Percentiles rank a stretch among this genome's conserved stretches.
These are phyloP conservation scores for Populus hybrid DNA, from an alignment of 441 rosid species.

Conservation along the genomic window DNA sequence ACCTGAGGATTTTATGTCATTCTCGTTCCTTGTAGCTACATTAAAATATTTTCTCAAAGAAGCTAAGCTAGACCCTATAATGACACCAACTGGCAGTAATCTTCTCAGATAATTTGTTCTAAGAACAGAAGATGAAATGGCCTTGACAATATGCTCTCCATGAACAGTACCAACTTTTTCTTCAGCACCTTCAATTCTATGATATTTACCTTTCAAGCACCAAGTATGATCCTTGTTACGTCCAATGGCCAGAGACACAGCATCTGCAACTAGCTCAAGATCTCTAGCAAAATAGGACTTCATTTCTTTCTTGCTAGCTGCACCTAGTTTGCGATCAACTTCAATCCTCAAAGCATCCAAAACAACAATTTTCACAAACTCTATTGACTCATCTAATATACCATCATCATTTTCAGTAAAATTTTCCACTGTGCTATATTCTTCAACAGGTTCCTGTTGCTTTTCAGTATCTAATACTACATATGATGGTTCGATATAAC, in stretches of 20 bases:
- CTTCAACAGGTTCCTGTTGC: slow-evolving; percentile 41
- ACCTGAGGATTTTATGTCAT: slow-evolving; percentile 22
- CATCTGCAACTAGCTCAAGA: slow-evolving; percentile 67
- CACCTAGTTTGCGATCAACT: slow-evolving; percentile 63
- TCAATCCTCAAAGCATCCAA: slow-evolving; percentile 72
- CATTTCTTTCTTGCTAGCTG: slow-evolving; percentile 56
- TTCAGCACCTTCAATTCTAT: slow-evolving; percentile 23
- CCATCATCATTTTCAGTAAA: slow-evolving; percentile 30
- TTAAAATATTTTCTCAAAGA: slow-evolving; percentile 70
- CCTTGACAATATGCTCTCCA: slow-evolving; percentile 58
- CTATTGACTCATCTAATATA: slow-evolving; percentile 44
- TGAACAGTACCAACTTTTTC: slow-evolving; percentile 56
- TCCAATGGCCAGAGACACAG: slow-evolving; percentile 54
- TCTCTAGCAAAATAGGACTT: slow-evolving; percentile 59
- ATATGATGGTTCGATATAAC: slow-evolving; percentile 68
- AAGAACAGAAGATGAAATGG: slow-evolving; percentile 73
- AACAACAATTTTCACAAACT: slow-evolving; percentile 56
- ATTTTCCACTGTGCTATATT: slow-evolving; percentile 27
- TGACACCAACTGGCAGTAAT: slow-evolving; percentile 82
- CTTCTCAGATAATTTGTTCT: slow-evolving; percentile 62
- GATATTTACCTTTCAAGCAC: slow-evolving; percentile 37
- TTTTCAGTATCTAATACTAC: slow-evolving; percentile 56
- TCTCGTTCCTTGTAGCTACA: slow-evolving; percentile 44
- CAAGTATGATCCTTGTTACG: slow-evolving; percentile 31
- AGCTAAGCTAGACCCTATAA: slow-evolving; percentile 91